Conservation (phyloP, 2,329 filamentous ascomycete genomes). For the Juglanconis sp. region DNA sequence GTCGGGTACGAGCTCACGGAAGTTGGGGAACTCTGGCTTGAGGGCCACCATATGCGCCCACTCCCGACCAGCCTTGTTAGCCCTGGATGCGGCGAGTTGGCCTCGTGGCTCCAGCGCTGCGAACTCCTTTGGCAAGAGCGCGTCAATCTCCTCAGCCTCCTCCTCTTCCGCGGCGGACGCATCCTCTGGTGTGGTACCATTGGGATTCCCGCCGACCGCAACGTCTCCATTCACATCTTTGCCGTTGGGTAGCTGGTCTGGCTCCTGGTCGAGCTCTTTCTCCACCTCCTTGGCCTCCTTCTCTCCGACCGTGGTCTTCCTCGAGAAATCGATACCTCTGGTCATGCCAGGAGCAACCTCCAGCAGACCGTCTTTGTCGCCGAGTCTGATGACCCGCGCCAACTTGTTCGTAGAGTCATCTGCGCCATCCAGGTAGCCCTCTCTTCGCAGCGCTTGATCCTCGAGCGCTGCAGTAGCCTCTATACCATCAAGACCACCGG, state of each 20-base stretch:
- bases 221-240: constrained; percentile 26
- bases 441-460: constrained; percentile 63
- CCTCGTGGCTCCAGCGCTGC: constrained; percentile 83
- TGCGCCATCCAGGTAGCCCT: constrained; percentile 36
- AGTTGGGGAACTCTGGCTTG: constrained; percentile 89
- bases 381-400: constrained; percentile 83
- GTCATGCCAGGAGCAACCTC: constrained; percentile 78
- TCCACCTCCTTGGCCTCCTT: constrained; percentile 69
- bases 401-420: constrained; percentile 53
- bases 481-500: constrained; percentile 82
- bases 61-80: constrained; percentile 74
- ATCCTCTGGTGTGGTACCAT: constrained; percentile 24
- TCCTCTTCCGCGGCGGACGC: constrained; percentile 37
- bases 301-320: constrained; percentile 52
- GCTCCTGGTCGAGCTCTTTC: constrained; percentile 51
- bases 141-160: constrained; percentile 70
- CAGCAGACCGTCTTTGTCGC: constrained; percentile 72
- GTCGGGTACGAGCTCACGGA: constrained; percentile 86
- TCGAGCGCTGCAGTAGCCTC: constrained; percentile 83
- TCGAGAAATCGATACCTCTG: constrained; percentile 71
- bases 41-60: constrained; percentile 99
- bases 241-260: constrained; percentile 33
- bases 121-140: constrained; percentile 86
- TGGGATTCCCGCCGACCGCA: constrained; percentile 4
- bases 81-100: constrained; percentile 67